Base-by-base conservation (phyloP, 805 yeast species). In the Candida broadrunensis region DNA sequence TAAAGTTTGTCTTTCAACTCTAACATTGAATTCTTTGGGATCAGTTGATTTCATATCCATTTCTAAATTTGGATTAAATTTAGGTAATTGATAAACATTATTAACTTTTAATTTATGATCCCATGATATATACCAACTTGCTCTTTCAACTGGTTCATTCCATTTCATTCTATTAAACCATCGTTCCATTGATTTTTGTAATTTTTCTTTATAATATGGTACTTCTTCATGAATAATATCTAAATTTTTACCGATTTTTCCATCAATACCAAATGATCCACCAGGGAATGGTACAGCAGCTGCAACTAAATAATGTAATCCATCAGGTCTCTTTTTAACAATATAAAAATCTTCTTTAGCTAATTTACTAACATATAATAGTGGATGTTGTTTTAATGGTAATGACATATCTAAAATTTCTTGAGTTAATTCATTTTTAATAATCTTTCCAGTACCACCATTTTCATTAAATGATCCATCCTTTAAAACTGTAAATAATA, bases 271-370 rank as follows among this genome's bases (percentile, higher is more conserved):
- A 60, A 84, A 83, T 1, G 83, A 77, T 3, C 89, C 89, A 36
- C 90, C 90, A 3, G 89, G 88, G 58, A 83, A 83, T 5, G 88
- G 88, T 29, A 83, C 89, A 1, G 84, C 88, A 4, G 85, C 88
- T 1, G 87, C 90, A 27, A 72, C 75, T 39, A 83, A 63, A 56
- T 83, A 80, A 57, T 83, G 88, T 33, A 55, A 51, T 2, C 79
- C 85, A 42, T 64, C 70, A 0, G 66, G 73, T 45, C 78, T 73
- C 51, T 80, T 74, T 53, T 67, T 55, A 34, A 81, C 88, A 29
- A 83, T 45, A 54, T 83, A 84, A 54, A 83, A 84, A 58, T 83
- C 90, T 54, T 83, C 90, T 55, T 83, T 83, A 33, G 88, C 88
- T 73, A 83, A 72, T 50, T 81, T 81, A 23, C 85, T 73, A 18